Evolutionary conservation across 495 filamentous ascomycete species (phyloP), one percentile per base, ranked within the genome.

Genomic region (Aspergillus funiculosus): DNA sequence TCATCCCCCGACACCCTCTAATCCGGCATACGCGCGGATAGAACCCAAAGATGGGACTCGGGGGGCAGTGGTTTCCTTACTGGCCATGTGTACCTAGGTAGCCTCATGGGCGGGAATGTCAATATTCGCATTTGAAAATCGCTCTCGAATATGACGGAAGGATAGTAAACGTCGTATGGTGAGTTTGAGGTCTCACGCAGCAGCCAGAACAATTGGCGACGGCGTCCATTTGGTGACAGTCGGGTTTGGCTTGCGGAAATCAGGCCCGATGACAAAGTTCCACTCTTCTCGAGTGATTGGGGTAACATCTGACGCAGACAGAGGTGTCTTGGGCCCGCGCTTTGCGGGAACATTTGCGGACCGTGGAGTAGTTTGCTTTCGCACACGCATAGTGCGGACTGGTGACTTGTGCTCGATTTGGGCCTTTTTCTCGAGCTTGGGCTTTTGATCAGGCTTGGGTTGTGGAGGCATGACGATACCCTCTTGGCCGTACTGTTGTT

Each of bases 401-500:
- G 64, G 57, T 15, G 51, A 39, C 35, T 54, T 61, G 15, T 55
- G 52, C 6, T 48, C 43, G 22, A 28, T 43, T 19, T 28, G 15
- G 26, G n/a, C n/a, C 44, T 38, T 31, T 28, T 48, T 28, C 32
- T 46, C 43, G 26, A n/a, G 11, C 5, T 17, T 41, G 24, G 14
- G n/a, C n/a, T n/a, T n/a, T n/a, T 48, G 46, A 42, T 60, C 61
- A 7, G 56, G 52, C 29, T 47, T 60, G 2, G 51, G 40, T 14
- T 39, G 53, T 0, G 52, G 40, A 4, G 66, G 63, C n/a, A 73
- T 27, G 27, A 73, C 60, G 17, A 73, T 72, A 5, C 67, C 68
- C 13, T 73, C 68, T 32, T 65, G 54, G 1, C 73, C 75, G 50
- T 82, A 79, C 4, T 73, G 69, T n/a, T 64, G 62, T 28, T 71